A percentile compares a stretch with the other conserved stretches of the same genome.
Conservation (phyloP, 139 green algal genomes). For the Ettlia oleoabundans region DNA sequence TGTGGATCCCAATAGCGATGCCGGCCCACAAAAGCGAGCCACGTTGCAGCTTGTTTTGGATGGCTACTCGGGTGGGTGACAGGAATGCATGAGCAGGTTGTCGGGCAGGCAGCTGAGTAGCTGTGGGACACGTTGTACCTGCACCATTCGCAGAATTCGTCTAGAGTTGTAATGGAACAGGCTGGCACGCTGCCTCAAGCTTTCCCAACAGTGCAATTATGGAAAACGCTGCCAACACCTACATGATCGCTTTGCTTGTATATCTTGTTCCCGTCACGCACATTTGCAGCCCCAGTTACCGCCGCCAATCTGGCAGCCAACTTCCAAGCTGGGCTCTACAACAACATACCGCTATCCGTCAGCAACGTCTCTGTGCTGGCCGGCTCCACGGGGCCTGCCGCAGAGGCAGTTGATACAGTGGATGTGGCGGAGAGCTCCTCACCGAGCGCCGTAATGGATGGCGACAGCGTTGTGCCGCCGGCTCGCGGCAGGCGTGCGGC, state of each 20-base stretch:
- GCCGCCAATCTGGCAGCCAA: slow-evolving; percentile 84
- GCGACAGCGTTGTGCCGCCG: neutral
- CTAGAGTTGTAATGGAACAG: neutral
- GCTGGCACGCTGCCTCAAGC: neutral
- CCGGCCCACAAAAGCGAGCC: slow-evolving; percentile 37
- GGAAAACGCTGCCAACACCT: neutral
- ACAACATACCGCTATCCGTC: slow-evolving; percentile 43
- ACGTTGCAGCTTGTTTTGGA: slow-evolving; percentile 66
- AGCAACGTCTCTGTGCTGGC: neutral
- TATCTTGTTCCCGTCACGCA: no score
- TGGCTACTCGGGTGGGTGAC: slow-evolving; percentile 71
- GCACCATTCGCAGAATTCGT: no score
- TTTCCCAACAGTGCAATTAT: neutral
- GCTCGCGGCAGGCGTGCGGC: neutral
- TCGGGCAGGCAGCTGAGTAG: neutral
- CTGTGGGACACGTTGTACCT: no score
- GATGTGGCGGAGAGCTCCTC: no score
- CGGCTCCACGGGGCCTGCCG: no score
- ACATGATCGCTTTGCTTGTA: neutral
- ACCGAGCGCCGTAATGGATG: no score
- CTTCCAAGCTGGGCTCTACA: slow-evolving; percentile 71
- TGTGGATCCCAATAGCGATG: slow-evolving; percentile 34
- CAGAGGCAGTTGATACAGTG: neutral
- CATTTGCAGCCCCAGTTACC: slow-evolving; percentile 64
- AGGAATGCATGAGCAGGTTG: neutral